Conservation (phyloP, 1,284 basidiomycete species). For the Ganoderma leucocontextum region DNA sequence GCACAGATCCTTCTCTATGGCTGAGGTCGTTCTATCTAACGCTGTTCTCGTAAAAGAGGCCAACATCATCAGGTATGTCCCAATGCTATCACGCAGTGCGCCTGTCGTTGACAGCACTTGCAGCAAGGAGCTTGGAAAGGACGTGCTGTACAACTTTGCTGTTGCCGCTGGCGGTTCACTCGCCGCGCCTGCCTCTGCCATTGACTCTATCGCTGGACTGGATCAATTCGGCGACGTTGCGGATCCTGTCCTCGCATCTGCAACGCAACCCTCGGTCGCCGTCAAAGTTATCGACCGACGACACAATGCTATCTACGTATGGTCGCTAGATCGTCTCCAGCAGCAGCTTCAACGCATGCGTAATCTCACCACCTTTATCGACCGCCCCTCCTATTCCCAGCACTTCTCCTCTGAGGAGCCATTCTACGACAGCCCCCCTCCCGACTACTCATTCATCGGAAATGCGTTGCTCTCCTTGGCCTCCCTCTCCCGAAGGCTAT, state of each 20-base stretch:
- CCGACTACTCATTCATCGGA: slow-evolving; percentile 92
- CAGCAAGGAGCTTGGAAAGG: slow-evolving; percentile 87
- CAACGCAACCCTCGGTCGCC: slow-evolving; percentile 85
- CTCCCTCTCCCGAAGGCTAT: slow-evolving; percentile 81
- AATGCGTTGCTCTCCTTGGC: slow-evolving; percentile 86
- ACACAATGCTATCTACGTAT: slow-evolving; percentile 87
- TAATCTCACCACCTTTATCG: slow-evolving; percentile 91
- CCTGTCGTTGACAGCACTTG: slow-evolving; percentile 20
- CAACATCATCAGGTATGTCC: slow-evolving; percentile 84
- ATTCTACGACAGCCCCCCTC: slow-evolving; percentile 88
- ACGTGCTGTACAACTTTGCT: slow-evolving; percentile 92
- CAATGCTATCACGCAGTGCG: not conserved
- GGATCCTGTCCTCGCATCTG: slow-evolving; percentile 74
- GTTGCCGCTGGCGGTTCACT: slow-evolving; percentile 86
- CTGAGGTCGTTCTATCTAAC: slow-evolving; percentile 86
- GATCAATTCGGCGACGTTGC: slow-evolving; percentile 95
- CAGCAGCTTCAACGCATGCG: slow-evolving; percentile 94
- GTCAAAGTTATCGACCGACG: slow-evolving; percentile 92
- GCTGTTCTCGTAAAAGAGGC: slow-evolving; percentile 94
- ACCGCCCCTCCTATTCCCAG: slow-evolving; percentile 90
- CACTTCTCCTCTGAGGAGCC: slow-evolving; percentile 95
- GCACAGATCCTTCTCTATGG: slow-evolving; percentile 89
- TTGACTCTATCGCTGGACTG: slow-evolving; percentile 88
- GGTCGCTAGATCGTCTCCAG: slow-evolving; percentile 90
- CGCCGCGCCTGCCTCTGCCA: slow-evolving; percentile 82